A percentile compares a stretch with the other conserved stretches of the same genome.
Conservation (phyloP, 2,329 filamentous ascomycete genomes). For the Pseudogymnoascus sp. region DNA sequence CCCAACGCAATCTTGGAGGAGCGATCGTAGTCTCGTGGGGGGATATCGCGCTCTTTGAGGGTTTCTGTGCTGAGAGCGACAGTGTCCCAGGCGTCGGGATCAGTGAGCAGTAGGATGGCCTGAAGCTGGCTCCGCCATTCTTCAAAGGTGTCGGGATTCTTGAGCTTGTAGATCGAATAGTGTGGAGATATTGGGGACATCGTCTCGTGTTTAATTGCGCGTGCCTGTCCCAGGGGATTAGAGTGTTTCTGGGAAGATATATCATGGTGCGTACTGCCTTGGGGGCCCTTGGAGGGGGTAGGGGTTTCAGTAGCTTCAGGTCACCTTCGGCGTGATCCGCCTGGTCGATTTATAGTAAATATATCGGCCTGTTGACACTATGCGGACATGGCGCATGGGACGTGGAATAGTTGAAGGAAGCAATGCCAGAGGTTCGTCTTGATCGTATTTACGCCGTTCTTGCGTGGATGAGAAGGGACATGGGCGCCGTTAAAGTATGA, state of each 20-base stretch:
- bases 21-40: neutral
- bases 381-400: neutral
- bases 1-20: neutral
- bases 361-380: neutral
- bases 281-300: neutral
- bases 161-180: conserved; percentile 1
- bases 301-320: neutral
- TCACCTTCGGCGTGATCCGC: neutral
- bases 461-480: neutral
- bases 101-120: neutral
- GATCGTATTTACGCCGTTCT: neutral
- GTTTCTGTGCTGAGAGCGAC: neutral
- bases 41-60: neutral
- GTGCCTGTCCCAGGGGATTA: neutral
- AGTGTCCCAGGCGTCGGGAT: neutral
- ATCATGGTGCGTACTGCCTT: neutral
- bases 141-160: neutral
- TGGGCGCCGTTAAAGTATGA: neutral
- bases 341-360: neutral
- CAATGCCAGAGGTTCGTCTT: neutral
- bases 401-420: neutral
- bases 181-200: neutral
- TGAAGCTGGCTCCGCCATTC: conserved; percentile 2
- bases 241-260: neutral
- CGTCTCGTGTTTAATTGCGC: neutral